Conservation (phyloP, 331 rosid genomes). For the Pyrus hybrid region DNA sequence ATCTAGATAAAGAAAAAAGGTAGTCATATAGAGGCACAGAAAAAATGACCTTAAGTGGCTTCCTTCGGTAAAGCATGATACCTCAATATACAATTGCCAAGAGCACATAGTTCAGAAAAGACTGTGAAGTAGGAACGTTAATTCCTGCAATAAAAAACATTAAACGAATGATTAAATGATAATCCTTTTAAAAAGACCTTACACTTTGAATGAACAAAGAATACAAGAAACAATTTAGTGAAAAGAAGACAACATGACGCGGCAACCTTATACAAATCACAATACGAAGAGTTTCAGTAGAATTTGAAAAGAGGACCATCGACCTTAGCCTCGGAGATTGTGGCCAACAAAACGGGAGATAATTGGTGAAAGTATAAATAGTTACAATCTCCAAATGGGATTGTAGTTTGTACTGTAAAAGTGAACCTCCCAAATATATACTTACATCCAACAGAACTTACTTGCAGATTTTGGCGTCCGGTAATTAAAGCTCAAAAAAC, state of each 20-base stretch:
- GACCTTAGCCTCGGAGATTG: neutral
- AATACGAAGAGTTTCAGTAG: neutral
- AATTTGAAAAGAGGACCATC: neutral
- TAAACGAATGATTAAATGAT: neutral
- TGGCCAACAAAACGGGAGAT: neutral
- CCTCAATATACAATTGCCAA: constrained; percentile 60
- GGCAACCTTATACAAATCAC: neutral
- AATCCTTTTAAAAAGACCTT: neutral
- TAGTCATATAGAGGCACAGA: constrained; percentile 2
- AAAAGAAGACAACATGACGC: neutral
- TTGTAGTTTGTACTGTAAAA: neutral
- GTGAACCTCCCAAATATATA: neutral
- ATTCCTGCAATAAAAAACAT: constrained; percentile 42
- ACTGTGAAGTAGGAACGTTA: constrained; percentile 87
- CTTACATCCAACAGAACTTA: neutral
- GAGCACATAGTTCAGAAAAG: constrained; percentile 66
- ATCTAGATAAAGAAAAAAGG: neutral
- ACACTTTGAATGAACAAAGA: neutral
- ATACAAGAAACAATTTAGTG: neutral
- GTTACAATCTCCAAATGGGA: neutral
- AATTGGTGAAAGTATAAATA: neutral
- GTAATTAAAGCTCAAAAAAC: neutral
- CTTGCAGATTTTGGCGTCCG: neutral
- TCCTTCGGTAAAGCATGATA: constrained; percentile 36
- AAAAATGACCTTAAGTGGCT: constrained; percentile 54